Evolutionary conservation across 106 monocot species (phyloP).

Genomic region (Allium cepa): DNA sequence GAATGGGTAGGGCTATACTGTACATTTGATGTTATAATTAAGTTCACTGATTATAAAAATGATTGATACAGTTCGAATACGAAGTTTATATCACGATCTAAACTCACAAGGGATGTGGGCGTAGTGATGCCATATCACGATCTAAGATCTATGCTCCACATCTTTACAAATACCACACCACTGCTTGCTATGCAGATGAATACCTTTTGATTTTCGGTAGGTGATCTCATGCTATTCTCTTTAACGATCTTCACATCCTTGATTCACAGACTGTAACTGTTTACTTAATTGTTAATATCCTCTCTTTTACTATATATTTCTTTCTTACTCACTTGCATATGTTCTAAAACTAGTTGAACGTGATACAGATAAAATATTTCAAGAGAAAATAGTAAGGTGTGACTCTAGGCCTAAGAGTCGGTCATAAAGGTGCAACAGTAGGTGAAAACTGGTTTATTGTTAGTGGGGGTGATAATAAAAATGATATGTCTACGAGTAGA

Average conservation of each 20-base stretch:
- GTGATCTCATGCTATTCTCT: slow-evolving; percentile 90
- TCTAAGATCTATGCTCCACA: slow-evolving; percentile 11
- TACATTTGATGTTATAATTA: too few species aligned
- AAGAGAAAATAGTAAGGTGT: slow-evolving; percentile 78
- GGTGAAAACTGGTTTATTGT: slow-evolving; percentile 98
- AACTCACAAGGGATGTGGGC: too few species aligned
- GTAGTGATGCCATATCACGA: slow-evolving; percentile 28
- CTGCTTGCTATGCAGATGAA: slow-evolving; percentile 87
- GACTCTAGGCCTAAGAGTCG: slow-evolving; percentile 75
- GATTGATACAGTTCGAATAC: too few species aligned
- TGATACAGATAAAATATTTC: slow-evolving; percentile 95
- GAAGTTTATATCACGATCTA: too few species aligned
- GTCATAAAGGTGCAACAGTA: slow-evolving; percentile 84
- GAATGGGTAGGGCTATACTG: too few species aligned
- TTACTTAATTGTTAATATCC: not conserved
- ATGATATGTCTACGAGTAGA: slow-evolving; percentile 33
- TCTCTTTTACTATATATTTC: too few species aligned
- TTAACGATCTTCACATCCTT: slow-evolving; percentile 97
- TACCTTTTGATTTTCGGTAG: slow-evolving; percentile 99
- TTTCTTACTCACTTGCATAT: too few species aligned
- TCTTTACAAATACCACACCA: slow-evolving; percentile 46
- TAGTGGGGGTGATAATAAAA: slow-evolving; percentile 92
- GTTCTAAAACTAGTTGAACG: not conserved
- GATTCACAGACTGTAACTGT: slow-evolving; percentile 80
- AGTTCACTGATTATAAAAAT: too few species aligned